Evolutionary conservation across 2,329 filamentous ascomycete genomes (phyloP).

Genomic region (Pseudodiploospora longispora): DNA sequence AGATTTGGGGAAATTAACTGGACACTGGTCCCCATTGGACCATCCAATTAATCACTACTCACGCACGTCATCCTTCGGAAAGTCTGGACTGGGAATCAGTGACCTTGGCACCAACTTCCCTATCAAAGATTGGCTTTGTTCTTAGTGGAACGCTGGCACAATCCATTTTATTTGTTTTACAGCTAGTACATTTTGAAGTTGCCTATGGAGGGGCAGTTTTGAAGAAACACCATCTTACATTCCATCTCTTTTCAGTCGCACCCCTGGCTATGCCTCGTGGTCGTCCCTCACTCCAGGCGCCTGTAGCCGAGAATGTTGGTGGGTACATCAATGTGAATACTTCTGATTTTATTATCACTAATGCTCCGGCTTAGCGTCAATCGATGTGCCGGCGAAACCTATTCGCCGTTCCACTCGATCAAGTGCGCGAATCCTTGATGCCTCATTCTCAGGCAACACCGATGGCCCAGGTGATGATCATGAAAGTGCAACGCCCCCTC

Average conservation of each 20-base stretch:
- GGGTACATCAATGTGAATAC: conserved; percentile 2
- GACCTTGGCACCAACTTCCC: no score
- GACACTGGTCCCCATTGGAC: no score
- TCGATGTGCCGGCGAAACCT: conserved; percentile 10
- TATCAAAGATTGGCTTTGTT: no score
- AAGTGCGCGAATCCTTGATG: conserved; percentile 12
- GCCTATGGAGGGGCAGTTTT: no score
- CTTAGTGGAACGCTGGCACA: no score
- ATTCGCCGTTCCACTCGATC: conserved; percentile 19
- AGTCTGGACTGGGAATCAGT: no score
- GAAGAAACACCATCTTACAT: no score
- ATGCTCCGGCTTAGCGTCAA: conserved; percentile 10
- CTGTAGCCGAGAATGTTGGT: conserved; percentile 13
- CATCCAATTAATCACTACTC: no score
- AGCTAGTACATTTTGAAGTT: no score
- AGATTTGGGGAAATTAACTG: no score
- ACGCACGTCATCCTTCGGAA: no score
- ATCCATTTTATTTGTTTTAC: no score
- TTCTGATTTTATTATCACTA: background rate
- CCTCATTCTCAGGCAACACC: background rate
- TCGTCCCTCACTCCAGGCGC: conserved; percentile 17
- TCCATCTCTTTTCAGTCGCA: background rate
- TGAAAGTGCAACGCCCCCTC: background rate
- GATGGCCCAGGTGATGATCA: background rate
- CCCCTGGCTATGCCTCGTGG: conserved; percentile 20